phyloP scores from a whole-genome alignment of 192 early-diverging fungal genomes.

The Spizellomyces punctatus region DNA sequence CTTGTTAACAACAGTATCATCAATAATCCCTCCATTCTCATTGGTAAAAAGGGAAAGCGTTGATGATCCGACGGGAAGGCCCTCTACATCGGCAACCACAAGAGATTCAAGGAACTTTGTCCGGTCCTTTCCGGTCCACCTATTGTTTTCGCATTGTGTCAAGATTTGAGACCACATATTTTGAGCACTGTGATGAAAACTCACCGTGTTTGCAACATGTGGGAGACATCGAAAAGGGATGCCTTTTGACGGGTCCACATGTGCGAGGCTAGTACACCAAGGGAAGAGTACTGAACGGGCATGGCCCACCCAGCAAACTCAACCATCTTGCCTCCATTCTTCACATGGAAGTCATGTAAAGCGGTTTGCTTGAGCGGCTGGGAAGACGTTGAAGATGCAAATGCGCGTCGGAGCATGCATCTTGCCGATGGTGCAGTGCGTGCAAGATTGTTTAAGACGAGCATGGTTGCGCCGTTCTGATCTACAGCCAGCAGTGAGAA shows the following conservation, averaged over 20 bases:
- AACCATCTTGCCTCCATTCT: slow-evolving; percentile 94
- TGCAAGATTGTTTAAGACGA: too few relatives aligned
- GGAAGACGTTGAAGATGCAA: too few relatives aligned
- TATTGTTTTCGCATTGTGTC: slow-evolving; percentile 22
- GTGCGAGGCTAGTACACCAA: slow-evolving; percentile 90
- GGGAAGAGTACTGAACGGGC: slow-evolving; percentile 88
- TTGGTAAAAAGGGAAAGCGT: slow-evolving; percentile 95
- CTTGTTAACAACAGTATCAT: slow-evolving; percentile 96
- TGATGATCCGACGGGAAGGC: slow-evolving; percentile 74
- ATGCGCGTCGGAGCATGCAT: too few relatives aligned
- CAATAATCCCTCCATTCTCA: slow-evolving; percentile 95
- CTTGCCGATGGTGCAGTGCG: too few relatives aligned
- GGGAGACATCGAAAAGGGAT: slow-evolving; percentile 96
- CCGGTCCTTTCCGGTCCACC: slow-evolving; percentile 84
- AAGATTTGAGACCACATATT: background rate
- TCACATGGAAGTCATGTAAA: slow-evolving; percentile 90
- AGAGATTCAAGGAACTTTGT: slow-evolving; percentile 86
- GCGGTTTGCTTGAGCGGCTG: slow-evolving; percentile 67
- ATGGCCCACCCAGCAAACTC: slow-evolving; percentile 97
- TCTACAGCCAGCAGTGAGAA: too few relatives aligned
- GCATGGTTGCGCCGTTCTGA: too few relatives aligned
- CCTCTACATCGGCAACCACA: slow-evolving; percentile 83
- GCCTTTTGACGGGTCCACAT: slow-evolving; percentile 83
- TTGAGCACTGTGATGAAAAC: background rate
- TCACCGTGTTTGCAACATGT: slow-evolving; percentile 94